These are phyloP conservation scores for Ceratobasidium sp. DNA, from an alignment of 1,284 basidiomycete genomes.

Conservation along the genomic window DNA sequence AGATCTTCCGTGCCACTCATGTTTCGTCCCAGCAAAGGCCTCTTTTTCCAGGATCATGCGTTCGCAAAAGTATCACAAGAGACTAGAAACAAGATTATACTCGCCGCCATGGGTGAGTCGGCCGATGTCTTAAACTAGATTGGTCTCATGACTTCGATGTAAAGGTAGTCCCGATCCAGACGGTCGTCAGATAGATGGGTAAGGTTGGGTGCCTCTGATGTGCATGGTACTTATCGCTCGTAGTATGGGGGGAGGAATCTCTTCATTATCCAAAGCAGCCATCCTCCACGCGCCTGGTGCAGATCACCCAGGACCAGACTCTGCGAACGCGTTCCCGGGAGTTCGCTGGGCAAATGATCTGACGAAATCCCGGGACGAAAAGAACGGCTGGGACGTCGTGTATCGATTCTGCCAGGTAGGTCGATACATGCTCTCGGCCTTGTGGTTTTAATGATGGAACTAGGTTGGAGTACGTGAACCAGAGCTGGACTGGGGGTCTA, in stretches of 20 bases:
- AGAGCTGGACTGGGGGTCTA: slow-evolving; percentile 67
- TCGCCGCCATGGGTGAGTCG: slow-evolving; percentile 39
- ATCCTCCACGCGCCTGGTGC: slow-evolving; percentile 59
- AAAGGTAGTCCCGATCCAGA: slow-evolving; percentile 78
- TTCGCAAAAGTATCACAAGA: slow-evolving; percentile 24
- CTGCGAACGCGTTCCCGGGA: slow-evolving; percentile 31
- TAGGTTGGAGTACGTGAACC: slow-evolving; percentile 62
- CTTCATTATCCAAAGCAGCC: slow-evolving; percentile 80
- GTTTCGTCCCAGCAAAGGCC: slow-evolving; percentile 32
- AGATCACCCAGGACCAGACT: slow-evolving; percentile 40
- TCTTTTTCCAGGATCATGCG: slow-evolving; percentile 38
- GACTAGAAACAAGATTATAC: slow-evolving; percentile 31
- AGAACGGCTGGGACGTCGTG: slow-evolving; percentile 40
- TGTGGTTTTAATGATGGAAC: background rate
- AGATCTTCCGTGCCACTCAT: background rate
- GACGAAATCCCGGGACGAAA: background rate
- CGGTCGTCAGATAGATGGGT: slow-evolving; percentile 74
- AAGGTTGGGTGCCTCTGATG: background rate
- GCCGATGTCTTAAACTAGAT: background rate
- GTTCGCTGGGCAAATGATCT: slow-evolving; percentile 38
- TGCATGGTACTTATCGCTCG: slow-evolving; percentile 43
- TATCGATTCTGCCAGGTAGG: slow-evolving; percentile 56
- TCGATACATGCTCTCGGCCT: background rate
- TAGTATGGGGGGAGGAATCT: slow-evolving; percentile 82
- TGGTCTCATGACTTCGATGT: background rate